Evolutionary conservation across 2,329 filamentous ascomycete species (phyloP), one percentile per base, ranked within the genome.

Genomic region (Aspergillus sp.): DNA sequence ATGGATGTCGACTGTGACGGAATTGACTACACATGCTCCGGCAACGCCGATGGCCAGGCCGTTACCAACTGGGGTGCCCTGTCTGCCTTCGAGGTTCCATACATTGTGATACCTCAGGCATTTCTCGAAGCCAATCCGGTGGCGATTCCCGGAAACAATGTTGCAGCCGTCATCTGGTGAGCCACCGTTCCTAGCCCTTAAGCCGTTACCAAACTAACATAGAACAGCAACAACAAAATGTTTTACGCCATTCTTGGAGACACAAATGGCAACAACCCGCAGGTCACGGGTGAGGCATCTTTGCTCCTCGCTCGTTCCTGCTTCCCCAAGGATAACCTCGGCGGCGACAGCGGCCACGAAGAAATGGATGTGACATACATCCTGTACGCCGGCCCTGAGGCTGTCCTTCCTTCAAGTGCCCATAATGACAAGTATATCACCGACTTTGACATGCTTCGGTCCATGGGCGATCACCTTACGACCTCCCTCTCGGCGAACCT

Each of bases 1-100:
- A 72, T 72, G 70, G 70, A 72, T 49, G 67, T 71, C 4, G 70
- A 72, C 58, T 72, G 70, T 27, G 70, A 72, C 52, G 70, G 70
- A 3, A 48, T 70, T 7, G 60, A 72, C 49, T 64, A 66, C 37
- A 59, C 58, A 13, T 72, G 70, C 60, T 61, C 71, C 62, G 69
- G 68, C 19, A 72, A 71, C 44, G 61, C 50, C 8, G 68, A 72
- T 46, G 69, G 70, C 4, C 64, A 66, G 40, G 33, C 60, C 4
- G 6, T 65, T 5, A 71, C 70, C 17, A 71, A 71, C 57, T 71
- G 68, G 41, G 70, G 70, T 19, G 65, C 68, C 20, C 52, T 73
- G 17, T 59, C 69, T 8, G 71, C 70, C 5, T 71, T 70, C 33
- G 66, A 73, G 40, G 70, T 71, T 0, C 70, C 70, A 0, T 71